Percentiles rank a stretch among this genome's conserved stretches.
These are phyloP conservation scores for Hyparrhenia diplandra DNA, from an alignment of 176 grass and related monocot species.

Conservation along the genomic window DNA sequence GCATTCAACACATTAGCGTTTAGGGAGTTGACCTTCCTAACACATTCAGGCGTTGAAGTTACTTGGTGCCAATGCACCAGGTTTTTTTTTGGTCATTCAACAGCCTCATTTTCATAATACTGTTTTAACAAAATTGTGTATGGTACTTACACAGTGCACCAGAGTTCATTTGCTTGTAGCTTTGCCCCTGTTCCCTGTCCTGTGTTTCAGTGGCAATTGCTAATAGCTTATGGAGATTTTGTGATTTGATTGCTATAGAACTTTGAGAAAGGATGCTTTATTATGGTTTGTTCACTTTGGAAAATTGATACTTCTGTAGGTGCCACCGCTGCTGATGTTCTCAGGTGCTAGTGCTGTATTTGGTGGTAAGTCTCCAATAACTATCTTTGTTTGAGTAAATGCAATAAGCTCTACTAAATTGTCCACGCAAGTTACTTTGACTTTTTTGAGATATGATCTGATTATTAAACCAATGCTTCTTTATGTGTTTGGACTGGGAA, in stretches of 20 bases:
- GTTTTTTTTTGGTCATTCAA: not conserved
- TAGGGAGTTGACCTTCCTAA: not conserved
- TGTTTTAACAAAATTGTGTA: not conserved
- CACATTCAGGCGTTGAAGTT: not conserved
- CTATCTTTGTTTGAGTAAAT: not conserved
- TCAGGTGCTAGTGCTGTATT: conserved; percentile 85
- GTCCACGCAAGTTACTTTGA: not conserved
- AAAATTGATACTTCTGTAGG: conserved; percentile 36
- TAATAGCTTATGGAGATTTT: not conserved
- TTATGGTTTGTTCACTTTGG: not conserved
- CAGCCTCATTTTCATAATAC: not conserved
- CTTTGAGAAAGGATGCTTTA: not conserved
- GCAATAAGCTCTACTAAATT: not conserved
- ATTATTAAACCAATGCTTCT: not conserved
- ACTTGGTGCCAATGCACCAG: not conserved
- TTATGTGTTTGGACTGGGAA: not conserved
- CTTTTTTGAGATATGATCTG: not conserved
- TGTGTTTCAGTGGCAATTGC: not conserved
- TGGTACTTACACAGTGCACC: not conserved
- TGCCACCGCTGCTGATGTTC: conserved; percentile 71
- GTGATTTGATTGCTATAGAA: not conserved
- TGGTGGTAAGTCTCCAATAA: conserved; percentile 55
- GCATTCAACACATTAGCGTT: not conserved
- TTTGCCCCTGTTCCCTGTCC: not conserved
- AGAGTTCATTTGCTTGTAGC: not conserved